Conservation (phyloP, 768 basidiomycete species). For the Pisolithus microcarpus region DNA sequence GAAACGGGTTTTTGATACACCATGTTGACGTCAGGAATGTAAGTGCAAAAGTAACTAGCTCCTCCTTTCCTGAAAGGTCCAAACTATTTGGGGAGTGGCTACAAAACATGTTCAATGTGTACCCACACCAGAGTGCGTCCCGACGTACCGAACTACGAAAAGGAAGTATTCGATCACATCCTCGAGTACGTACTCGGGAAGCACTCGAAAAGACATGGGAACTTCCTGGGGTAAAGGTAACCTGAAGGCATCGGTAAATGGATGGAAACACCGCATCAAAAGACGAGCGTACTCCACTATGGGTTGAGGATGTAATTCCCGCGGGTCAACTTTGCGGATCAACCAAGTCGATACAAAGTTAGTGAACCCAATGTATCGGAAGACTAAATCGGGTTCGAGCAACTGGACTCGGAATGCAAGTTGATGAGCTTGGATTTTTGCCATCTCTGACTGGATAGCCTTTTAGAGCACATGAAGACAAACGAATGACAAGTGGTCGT, state of each 20-base stretch:
- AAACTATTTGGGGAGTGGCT: conserved; percentile 73
- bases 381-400: conserved; percentile 76
- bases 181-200: conserved; percentile 93
- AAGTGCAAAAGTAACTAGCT: conserved; percentile 78
- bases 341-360: conserved; percentile 92
- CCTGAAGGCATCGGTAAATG: conserved; percentile 33
- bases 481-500: background rate
- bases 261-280: background rate
- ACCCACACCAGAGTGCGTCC: background rate
- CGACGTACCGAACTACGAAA: conserved; percentile 70
- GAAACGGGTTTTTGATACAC: conserved; percentile 98
- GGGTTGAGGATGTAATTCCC: conserved; percentile 65
- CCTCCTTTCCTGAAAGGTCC: conserved; percentile 77
- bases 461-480: conserved; percentile 2
- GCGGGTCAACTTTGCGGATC: conserved; percentile 82
- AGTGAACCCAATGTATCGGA: conserved; percentile 75
- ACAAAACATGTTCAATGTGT: conserved; percentile 1
- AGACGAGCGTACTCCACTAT: conserved; percentile 49
- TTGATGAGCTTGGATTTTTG: conserved; percentile 63
- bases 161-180: conserved; percentile 87
- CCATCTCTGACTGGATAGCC: conserved; percentile 52
- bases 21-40: conserved; percentile 91
- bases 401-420: conserved; percentile 81
- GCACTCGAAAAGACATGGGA: conserved; percentile 73
- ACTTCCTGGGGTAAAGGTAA: conserved; percentile 82